Conservation (phyloP, 1,284 basidiomycete genomes). For the Malassezia dermatis region DNA sequence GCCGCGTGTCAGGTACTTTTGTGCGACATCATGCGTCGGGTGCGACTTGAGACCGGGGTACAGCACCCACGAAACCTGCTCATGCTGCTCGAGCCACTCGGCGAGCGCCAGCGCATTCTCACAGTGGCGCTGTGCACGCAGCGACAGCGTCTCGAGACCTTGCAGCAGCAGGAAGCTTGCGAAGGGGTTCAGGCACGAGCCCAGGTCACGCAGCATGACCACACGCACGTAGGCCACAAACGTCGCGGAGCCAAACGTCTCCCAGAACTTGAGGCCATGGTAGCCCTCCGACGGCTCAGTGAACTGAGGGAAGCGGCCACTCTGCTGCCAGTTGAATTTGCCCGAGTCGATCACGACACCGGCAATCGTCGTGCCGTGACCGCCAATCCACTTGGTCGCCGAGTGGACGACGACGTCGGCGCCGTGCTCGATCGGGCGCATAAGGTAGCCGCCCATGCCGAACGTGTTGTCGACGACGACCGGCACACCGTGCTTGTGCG, state of each 20-base stretch:
- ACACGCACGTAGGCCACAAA: constrained; percentile 65
- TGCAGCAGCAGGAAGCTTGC: constrained; percentile 71
- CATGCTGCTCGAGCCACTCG: constrained; percentile 62
- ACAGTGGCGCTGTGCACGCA: constrained; percentile 65
- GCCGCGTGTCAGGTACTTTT: constrained; percentile 48
- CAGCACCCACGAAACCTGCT: constrained; percentile 67
- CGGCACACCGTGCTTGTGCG: constrained; percentile 65
- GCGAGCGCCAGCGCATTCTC: constrained; percentile 67
- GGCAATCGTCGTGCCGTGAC: constrained; percentile 76
- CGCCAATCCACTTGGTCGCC: constrained; percentile 84
- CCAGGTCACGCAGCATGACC: constrained; percentile 68
- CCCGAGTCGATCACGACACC: constrained; percentile 73
- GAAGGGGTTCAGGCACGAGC: constrained; percentile 67
- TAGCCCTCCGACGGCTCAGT: constrained; percentile 73
- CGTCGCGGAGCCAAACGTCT: constrained; percentile 64
- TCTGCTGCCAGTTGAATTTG: constrained; percentile 70
- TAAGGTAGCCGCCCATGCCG: constrained; percentile 67
- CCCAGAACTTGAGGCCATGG: constrained; percentile 56
- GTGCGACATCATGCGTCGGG: constrained; percentile 57
- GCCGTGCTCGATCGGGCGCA: constrained; percentile 65
- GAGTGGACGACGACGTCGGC: constrained; percentile 79
- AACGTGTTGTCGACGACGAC: constrained; percentile 84
- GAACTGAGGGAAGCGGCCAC: constrained; percentile 69
- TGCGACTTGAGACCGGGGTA: constrained; percentile 66
- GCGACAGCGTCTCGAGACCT: constrained; percentile 73